Conservation (phyloP, 176 grass and related monocot species). For the Echinochloa phyllopogon region DNA sequence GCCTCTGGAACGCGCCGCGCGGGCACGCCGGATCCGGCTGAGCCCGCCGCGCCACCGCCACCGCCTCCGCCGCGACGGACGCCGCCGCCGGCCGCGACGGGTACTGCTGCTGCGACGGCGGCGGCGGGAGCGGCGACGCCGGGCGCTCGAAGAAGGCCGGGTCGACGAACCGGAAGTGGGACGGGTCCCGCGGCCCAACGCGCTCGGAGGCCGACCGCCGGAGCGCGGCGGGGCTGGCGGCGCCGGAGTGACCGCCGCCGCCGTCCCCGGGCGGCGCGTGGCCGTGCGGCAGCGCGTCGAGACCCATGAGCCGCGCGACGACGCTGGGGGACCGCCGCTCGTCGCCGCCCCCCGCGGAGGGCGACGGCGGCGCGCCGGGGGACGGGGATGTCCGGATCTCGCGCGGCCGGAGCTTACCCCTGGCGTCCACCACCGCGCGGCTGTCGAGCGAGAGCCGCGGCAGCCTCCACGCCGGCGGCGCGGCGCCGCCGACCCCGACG, state of each 20-base stretch:
- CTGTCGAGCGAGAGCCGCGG: conserved; percentile 93
- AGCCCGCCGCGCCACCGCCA: too few species aligned
- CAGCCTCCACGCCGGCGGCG: conserved; percentile 49
- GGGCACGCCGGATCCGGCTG: conserved; percentile 13
- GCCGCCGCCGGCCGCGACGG: conserved; percentile 20
- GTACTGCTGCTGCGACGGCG: conserved; percentile 41
- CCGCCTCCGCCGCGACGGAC: neutral
- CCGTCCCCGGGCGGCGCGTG: neutral
- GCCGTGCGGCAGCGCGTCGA: conserved; percentile 63
- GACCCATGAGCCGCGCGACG: conserved; percentile 90
- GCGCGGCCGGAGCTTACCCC: conserved; percentile 70
- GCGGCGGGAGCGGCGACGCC: neutral
- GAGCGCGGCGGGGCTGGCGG: conserved; percentile 35
- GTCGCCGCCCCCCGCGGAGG: conserved; percentile 36
- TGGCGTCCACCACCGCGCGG: conserved; percentile 63
- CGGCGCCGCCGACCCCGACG: neutral
- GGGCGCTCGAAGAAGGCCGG: conserved; percentile 51
- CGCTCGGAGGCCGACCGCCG: conserved; percentile 88
- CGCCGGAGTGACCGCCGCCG: neutral
- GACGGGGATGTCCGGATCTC: conserved; percentile 60
- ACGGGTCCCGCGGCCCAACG: conserved; percentile 57
- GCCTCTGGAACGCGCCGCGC: conserved; percentile 55
- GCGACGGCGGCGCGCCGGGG: conserved; percentile 28
- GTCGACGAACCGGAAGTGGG: conserved; percentile 72
- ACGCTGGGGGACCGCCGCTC: conserved; percentile 84